Percentiles rank a stretch among this genome's conserved stretches.
These are phyloP conservation scores for Daldinia loculata DNA, from an alignment of 495 filamentous ascomycete species.

Conservation along the genomic window DNA sequence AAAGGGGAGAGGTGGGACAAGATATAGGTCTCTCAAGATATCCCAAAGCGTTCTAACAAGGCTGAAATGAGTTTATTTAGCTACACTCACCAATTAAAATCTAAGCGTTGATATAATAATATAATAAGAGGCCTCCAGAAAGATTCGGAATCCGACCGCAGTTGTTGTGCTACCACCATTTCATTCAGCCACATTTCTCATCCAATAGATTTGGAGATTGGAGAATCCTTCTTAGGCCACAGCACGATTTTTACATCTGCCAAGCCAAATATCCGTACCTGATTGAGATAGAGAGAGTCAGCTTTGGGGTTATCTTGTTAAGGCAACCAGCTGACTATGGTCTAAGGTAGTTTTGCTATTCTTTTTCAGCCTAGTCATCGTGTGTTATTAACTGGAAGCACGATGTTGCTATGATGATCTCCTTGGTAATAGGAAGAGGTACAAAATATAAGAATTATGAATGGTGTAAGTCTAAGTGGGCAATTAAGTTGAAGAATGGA, in stretches of 20 bases:
- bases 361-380: background rate
- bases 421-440: background rate
- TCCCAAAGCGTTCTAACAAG: background rate
- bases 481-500: background rate
- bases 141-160: background rate
- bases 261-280: constrained; percentile 8
- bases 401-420: background rate
- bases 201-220: constrained; percentile 20
- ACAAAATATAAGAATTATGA: background rate
- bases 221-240: constrained; percentile 14
- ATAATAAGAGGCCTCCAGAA: background rate
- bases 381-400: background rate
- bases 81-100: background rate
- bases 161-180: background rate
- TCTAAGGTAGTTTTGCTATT: background rate
- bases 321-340: constrained; percentile 8
- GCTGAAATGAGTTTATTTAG: background rate
- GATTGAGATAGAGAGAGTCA: background rate
- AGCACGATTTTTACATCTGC: constrained; percentile 11
- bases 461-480: background rate
- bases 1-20: background rate
- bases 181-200: constrained; percentile 27
- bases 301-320: background rate
- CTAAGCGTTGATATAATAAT: background rate
- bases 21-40: background rate